Evolutionary conservation across 2,329 filamentous ascomycete genomes (phyloP).

Genomic region (Colletotrichum tofieldiae): DNA sequence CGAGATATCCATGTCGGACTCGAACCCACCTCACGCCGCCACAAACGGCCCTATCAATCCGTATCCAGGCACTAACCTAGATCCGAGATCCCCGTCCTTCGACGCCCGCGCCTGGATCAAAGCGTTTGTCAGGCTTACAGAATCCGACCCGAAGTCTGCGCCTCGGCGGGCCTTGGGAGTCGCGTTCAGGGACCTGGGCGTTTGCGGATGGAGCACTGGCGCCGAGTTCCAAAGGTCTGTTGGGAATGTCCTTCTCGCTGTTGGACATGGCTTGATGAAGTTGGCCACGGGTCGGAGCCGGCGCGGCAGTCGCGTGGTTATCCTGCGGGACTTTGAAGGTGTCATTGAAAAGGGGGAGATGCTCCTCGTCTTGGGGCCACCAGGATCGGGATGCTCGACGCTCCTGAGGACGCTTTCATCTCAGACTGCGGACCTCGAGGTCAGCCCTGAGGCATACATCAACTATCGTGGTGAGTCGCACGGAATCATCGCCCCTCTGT

Average conservation of each 20-base stretch:
- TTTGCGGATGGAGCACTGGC: conserved; percentile 46
- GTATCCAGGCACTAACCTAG: conserved; percentile 37
- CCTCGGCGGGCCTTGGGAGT: conserved; percentile 47
- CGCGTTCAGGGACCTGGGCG: conserved; percentile 47
- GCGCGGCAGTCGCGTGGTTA: conserved; percentile 43
- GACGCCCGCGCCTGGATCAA: conserved; percentile 48
- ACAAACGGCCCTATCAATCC: conserved; percentile 17
- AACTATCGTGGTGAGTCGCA: conserved; percentile 24
- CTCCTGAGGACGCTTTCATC: conserved; percentile 70
- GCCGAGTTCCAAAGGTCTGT: conserved; percentile 46
- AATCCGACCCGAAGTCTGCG: conserved; percentile 46
- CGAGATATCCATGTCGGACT: background rate
- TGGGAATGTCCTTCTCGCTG: conserved; percentile 40
- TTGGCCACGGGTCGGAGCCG: background rate
- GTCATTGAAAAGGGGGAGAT: conserved; percentile 64
- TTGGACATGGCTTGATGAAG: background rate
- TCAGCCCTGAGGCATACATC: conserved; percentile 45
- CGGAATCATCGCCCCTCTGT: too few relatives aligned
- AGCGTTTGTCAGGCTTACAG: conserved; percentile 46
- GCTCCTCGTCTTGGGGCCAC: conserved; percentile 70
- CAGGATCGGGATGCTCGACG: conserved; percentile 73
- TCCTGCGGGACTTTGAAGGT: conserved; percentile 49
- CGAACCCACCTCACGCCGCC: background rate
- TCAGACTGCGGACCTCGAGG: conserved; percentile 44
- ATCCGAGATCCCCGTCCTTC: conserved; percentile 48